Conservation (phyloP, 2,329 filamentous ascomycete species). For the Stenocarpella maydis region DNA sequence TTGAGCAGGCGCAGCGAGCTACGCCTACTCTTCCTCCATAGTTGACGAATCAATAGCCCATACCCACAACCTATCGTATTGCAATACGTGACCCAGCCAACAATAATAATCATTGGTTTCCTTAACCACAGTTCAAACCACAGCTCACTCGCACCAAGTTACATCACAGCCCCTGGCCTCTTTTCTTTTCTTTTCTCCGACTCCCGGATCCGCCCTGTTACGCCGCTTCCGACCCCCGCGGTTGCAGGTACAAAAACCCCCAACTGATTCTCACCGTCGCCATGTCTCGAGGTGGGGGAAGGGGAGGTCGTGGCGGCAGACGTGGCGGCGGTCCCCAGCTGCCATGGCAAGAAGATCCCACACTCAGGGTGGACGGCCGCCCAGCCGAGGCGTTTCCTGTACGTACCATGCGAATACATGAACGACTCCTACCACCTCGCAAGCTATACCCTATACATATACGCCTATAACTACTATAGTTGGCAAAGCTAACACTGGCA, state of each 20-base stretch:
- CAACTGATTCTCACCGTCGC: not conserved
- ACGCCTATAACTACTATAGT: too few species aligned
- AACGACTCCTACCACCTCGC: not conserved
- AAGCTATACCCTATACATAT: not conserved
- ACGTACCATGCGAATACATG: constrained; percentile 37
- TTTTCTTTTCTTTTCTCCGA: too few species aligned
- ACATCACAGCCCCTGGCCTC: not conserved
- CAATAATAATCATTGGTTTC: too few species aligned
- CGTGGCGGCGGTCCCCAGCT: constrained; percentile 56
- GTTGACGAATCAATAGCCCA: too few species aligned
- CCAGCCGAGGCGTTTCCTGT: constrained; percentile 69
- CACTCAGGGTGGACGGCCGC: constrained; percentile 55
- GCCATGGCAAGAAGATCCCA: constrained; percentile 64
- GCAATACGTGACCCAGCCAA: too few species aligned
- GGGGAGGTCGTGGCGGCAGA: constrained; percentile 60
- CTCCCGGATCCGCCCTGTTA: too few species aligned
- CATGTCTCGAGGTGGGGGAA: constrained; percentile 62
- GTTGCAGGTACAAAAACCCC: not conserved
- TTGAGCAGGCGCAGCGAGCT: too few species aligned
- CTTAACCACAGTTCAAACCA: not conserved
- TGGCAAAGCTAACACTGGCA: too few species aligned
- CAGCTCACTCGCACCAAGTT: too few species aligned
- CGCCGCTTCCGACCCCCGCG: not conserved
- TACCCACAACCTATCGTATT: too few species aligned
- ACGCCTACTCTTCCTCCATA: too few species aligned